Conservation (phyloP, 1,139 yeast species). For the Magnusiomyces magnusii region DNA sequence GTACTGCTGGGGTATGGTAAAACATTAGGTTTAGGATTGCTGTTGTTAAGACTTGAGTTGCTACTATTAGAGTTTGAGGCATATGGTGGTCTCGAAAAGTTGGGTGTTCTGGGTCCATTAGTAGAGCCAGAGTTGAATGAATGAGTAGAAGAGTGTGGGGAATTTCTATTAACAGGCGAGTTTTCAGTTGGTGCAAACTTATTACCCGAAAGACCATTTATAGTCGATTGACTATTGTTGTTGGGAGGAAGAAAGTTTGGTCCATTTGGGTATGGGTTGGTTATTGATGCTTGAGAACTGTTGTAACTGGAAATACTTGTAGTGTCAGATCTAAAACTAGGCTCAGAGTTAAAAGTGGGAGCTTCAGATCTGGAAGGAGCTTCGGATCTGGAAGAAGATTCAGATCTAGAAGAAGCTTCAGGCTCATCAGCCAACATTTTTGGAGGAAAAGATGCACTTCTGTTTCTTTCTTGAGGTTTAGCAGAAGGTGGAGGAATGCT, state of each 20-base stretch:
- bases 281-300: not conserved
- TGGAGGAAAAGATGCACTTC: not conserved
- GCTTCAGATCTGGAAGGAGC: not conserved
- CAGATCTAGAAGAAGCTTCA: not conserved
- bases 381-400: too few species aligned
- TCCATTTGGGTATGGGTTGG: not conserved
- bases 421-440: not conserved
- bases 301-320: too few species aligned
- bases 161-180: not conserved
- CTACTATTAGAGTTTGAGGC: not conserved
- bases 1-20: not conserved
- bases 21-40: not conserved
- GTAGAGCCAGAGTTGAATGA: not conserved
- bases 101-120: not conserved
- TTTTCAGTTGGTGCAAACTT: not conserved
- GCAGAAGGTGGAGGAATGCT: not conserved
- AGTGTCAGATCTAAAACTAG: too few species aligned
- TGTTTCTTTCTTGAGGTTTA: not conserved
- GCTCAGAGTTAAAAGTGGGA: not conserved
- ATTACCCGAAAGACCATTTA: not conserved
- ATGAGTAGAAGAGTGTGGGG: not conserved
- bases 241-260: not conserved
- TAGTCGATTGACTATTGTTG: not conserved
- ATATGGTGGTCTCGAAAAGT: slow-evolving; percentile 7
- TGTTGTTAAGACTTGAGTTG: not conserved